Conservation (phyloP, 305 asterid genomes). For the Ilex paraguariensis region DNA sequence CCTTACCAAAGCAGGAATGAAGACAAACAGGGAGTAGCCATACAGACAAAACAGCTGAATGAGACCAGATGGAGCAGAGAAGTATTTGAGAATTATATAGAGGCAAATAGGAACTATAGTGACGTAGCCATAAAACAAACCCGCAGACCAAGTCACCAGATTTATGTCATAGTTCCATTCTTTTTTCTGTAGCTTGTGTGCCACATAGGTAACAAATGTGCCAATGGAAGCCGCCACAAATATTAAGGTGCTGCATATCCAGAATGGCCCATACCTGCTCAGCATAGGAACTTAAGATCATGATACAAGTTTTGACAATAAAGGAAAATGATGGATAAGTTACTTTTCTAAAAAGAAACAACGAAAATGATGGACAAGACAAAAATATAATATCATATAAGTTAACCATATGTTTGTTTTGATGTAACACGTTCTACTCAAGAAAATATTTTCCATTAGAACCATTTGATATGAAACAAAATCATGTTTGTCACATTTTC, state of each 20-base stretch:
- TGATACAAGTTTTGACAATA: slow-evolving; percentile 6
- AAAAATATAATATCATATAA: too few relatives aligned
- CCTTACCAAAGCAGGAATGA: slow-evolving; percentile 98
- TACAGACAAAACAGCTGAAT: slow-evolving; percentile 88
- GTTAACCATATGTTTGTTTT: not conserved
- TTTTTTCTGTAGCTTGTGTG: slow-evolving; percentile 78
- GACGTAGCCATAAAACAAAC: slow-evolving; percentile 90
- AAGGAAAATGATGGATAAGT: slow-evolving; percentile 1
- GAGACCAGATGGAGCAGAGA: slow-evolving; percentile 89
- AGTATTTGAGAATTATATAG: slow-evolving; percentile 83
- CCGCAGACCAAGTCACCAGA: slow-evolving; percentile 93
- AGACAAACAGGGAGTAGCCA: slow-evolving; percentile 87
- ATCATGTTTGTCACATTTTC: too few relatives aligned
- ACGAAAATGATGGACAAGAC: not conserved
- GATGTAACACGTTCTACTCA: too few relatives aligned
- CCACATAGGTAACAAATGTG: slow-evolving; percentile 82
- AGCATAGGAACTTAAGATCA: slow-evolving; percentile 8
- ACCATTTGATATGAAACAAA: too few relatives aligned
- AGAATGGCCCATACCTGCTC: slow-evolving; percentile 94
- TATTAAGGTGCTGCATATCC: slow-evolving; percentile 96
- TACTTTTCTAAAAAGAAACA: too few relatives aligned
- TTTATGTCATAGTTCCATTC: slow-evolving; percentile 86
- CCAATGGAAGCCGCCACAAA: slow-evolving; percentile 97
- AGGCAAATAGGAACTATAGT: slow-evolving; percentile 70
- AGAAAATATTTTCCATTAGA: too few relatives aligned